Conservation (phyloP, 2,329 filamentous ascomycete genomes). For the Curvularia eragrostidis region DNA sequence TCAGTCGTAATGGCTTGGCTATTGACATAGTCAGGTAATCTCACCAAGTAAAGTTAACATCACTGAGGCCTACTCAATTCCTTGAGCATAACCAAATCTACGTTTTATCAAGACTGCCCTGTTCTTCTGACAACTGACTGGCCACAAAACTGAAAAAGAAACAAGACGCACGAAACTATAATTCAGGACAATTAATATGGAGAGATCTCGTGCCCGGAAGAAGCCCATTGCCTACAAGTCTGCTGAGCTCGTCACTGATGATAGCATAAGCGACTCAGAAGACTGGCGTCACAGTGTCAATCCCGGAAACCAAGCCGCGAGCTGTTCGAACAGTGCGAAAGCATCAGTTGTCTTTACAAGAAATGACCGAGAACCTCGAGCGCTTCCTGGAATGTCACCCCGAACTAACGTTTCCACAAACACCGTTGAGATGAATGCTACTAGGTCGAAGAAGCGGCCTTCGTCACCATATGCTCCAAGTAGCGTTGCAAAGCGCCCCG, state of each 20-base stretch:
- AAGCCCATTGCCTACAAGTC: background rate
- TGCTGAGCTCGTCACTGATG: background rate
- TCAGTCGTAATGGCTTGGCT: background rate
- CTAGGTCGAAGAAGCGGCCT: background rate
- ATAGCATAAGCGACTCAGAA: background rate
- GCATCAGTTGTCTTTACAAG: background rate
- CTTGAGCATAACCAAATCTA: background rate
- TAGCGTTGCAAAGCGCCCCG: constrained; percentile 11
- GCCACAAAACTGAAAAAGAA: background rate
- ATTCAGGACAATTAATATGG: no score
- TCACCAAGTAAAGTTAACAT: background rate
- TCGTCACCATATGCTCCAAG: background rate
- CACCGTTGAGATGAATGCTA: background rate
- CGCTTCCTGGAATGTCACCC: background rate
- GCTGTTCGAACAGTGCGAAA: background rate
- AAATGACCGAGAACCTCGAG: no score
- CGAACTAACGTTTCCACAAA: background rate
- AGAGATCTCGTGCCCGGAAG: background rate
- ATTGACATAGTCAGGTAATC: background rate
- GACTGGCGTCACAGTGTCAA: background rate
- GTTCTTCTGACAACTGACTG: background rate
- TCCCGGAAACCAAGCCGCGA: background rate
- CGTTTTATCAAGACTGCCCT: background rate
- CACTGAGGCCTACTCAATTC: background rate
- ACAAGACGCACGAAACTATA: no score